Base-by-base conservation (phyloP, 257 asterid species). In the Solanum boliviense region DNA sequence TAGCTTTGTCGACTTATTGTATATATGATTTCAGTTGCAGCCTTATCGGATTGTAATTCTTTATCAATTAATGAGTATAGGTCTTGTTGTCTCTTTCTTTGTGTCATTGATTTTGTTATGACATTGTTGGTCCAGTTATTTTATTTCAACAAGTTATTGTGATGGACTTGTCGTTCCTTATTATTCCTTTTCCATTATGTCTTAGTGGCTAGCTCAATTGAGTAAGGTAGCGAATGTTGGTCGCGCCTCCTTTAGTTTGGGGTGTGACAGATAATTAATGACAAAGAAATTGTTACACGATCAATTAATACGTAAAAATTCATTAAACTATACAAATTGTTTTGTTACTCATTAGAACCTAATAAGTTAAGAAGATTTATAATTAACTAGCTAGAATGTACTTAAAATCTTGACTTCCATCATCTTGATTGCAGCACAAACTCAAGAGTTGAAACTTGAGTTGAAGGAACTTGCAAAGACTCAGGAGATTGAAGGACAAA, bases 401-500 rank as follows among this genome's bases (percentile, higher is more conserved):
- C 60, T 48, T 29, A 1, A 16, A 31, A 71, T 31, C 31, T n/a
- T 71, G 12, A 71, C 7, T 27, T 27, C 36, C 7, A 58, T 62
- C 31, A 0, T 6, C 44, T 73, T 21, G 5, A 20, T 34, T 35
- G 60, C 84, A 89, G 88, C 8, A 31, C 52, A 89, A 70, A 76
- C 41, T 81, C 87, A 76, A 56, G 88, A 32, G 85, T 70, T 34
- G 23, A 68, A 32, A 48, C 46, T 76, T 35, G 90, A 89, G 65
- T 34, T 89, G 15, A 31, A 13, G 36, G 85, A 87, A 23, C 23
- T 35, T 65, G 15, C 31, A 20, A 32, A 31, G 20, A 15, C 13
- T 58, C 84, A 16, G 13, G 6, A 4, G 39, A 16, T 72, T 31
- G 79, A 32, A 5, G 27, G 16, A 73, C 27, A 34, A 73, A 9